phyloP scores from a whole-genome alignment of 257 asterid genomes.

The Perilla frutescens region DNA sequence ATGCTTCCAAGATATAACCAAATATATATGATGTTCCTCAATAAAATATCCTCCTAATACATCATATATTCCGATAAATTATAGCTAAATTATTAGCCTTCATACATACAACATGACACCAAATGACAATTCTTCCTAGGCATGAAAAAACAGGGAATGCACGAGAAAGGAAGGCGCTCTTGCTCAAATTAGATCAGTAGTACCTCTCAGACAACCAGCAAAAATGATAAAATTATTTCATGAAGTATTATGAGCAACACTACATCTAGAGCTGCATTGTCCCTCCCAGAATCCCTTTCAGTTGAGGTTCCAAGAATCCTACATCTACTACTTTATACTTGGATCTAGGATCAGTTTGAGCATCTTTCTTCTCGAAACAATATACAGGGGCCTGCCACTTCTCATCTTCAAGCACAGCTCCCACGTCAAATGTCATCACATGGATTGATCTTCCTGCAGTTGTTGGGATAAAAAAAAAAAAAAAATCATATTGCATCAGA shows the following conservation, averaged over 20 bases:
- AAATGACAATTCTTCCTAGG: background rate
- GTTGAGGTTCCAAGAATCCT: slow-evolving; percentile 37
- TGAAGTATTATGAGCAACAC: background rate
- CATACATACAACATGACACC: background rate
- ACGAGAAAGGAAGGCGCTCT: background rate
- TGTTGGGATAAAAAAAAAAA: background rate
- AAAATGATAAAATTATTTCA: background rate
- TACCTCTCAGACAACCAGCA: background rate
- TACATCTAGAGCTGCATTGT: slow-evolving; percentile 36
- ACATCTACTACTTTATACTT: slow-evolving; percentile 18
- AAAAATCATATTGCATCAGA: slow-evolving; percentile 13
- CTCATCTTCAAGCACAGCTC: slow-evolving; percentile 79
- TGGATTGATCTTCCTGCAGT: slow-evolving; percentile 79
- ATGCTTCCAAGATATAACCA: background rate
- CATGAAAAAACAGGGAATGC: background rate
- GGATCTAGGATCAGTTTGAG: slow-evolving; percentile 24
- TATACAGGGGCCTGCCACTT: slow-evolving; percentile 83
- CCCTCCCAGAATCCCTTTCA: slow-evolving; percentile 34
- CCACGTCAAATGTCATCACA: slow-evolving; percentile 88
- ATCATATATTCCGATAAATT: background rate
- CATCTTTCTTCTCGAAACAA: slow-evolving; percentile 54
- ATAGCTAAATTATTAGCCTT: background rate
- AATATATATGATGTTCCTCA: background rate
- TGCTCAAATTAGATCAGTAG: slow-evolving; percentile 9
- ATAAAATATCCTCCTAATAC: background rate